Conservation (phyloP, 345 rosid genomes). For the Eutrema japonicum region DNA sequence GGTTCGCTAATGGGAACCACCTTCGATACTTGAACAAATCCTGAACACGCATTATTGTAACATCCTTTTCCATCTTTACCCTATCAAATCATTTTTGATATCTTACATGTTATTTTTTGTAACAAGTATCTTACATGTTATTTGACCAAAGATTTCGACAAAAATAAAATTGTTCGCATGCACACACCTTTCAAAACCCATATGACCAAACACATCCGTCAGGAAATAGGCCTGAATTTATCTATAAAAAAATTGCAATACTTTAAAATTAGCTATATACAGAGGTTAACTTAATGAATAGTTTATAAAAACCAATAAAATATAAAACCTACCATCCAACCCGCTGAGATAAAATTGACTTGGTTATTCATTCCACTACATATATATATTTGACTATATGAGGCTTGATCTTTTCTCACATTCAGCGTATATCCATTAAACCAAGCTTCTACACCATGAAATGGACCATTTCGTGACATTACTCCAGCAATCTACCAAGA, state of each 20-base stretch:
- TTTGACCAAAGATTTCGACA: background rate
- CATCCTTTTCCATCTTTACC: constrained; percentile 31
- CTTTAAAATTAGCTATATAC: background rate
- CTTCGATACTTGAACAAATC: constrained; percentile 29
- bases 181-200: constrained; percentile 19
- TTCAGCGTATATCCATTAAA: background rate
- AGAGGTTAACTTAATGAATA: background rate
- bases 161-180: background rate
- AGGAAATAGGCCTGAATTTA: background rate
- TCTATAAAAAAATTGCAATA: background rate
- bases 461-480: constrained; percentile 13
- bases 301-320: background rate
- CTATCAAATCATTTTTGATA: constrained; percentile 6
- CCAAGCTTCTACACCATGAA: constrained; percentile 1
- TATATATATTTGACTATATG: constrained; percentile 14
- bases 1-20: background rate
- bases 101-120: background rate
- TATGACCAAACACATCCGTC: constrained; percentile 1
- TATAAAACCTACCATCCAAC: constrained; percentile 6
- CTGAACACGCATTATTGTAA: constrained; percentile 16
- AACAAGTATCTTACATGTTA: background rate
- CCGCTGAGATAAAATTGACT: background rate
- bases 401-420: constrained; percentile 17
- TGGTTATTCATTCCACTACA: background rate
- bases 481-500: constrained; percentile 21